Evolutionary conservation across 179 eudicot genomes (phyloP).

Genomic region (Beta corolliflora): DNA sequence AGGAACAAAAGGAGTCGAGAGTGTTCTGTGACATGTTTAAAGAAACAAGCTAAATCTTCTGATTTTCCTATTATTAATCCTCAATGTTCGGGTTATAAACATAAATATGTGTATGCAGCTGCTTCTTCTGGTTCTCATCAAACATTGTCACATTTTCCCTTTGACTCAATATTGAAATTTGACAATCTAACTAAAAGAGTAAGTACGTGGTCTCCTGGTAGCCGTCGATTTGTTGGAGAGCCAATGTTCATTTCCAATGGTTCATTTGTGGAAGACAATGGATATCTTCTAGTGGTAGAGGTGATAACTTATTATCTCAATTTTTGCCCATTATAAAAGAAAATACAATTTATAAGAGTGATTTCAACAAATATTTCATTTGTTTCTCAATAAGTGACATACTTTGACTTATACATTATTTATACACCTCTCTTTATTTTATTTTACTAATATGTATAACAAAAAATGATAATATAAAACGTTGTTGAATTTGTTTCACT

Average conservation of each 20-base stretch:
- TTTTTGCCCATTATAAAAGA: no score
- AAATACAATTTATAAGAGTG: no score
- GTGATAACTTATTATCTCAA: slow-evolving; percentile 33
- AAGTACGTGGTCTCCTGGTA: slow-evolving; percentile 54
- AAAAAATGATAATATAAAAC: no score
- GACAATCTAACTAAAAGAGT: slow-evolving; percentile 35
- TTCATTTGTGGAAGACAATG: slow-evolving; percentile 61
- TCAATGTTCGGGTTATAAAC: slow-evolving; percentile 42
- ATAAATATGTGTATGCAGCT: slow-evolving; percentile 60
- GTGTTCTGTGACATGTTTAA: slow-evolving; percentile 40
- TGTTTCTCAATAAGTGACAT: no score
- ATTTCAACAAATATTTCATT: no score
- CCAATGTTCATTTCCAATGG: slow-evolving; percentile 66
- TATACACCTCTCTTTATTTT: no score
- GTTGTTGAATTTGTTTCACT: no score
- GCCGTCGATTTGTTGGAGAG: slow-evolving; percentile 75
- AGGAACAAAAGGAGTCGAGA: slow-evolving; percentile 28
- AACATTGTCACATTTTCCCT: slow-evolving; percentile 75
- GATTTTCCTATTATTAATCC: slow-evolving; percentile 79
- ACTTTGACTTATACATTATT: no score
- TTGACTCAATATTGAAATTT: slow-evolving; percentile 64
- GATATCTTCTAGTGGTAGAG: slow-evolving; percentile 80
- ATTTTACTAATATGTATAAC: no score
- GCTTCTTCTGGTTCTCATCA: slow-evolving; percentile 59
- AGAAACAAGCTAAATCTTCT: slow-evolving; percentile 43